Conservation (phyloP, 2,329 filamentous ascomycete genomes). For the Lasiodiplodia sp. region DNA sequence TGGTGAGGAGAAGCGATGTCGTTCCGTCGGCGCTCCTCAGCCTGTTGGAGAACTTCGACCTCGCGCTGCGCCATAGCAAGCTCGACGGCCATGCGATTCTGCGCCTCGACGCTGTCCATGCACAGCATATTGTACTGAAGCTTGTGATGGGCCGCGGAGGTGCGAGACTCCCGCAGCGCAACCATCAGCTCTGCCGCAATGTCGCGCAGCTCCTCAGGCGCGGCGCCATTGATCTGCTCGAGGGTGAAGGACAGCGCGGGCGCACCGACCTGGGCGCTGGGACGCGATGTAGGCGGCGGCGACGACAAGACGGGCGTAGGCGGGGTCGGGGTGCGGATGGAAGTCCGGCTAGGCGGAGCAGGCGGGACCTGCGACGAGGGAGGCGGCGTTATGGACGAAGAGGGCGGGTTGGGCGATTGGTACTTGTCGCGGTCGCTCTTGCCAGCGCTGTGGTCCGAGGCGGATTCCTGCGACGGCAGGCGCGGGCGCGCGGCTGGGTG, state of each 20-base stretch:
- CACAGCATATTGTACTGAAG: constrained; percentile 85
- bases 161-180: constrained; percentile 72
- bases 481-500: constrained; percentile 11
- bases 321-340: constrained; percentile 59
- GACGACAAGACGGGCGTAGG: constrained; percentile 57
- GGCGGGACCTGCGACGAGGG: constrained; percentile 65
- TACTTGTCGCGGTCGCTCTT: constrained; percentile 37
- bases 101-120: constrained; percentile 83
- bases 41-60: constrained; percentile 80
- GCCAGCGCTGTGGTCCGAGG: constrained; percentile 18
- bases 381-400: constrained; percentile 68
- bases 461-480: constrained; percentile 25
- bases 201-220: constrained; percentile 59
- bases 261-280: constrained; percentile 22
- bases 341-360: constrained; percentile 47
- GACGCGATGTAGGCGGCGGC: constrained; percentile 54
- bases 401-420: constrained; percentile 51
- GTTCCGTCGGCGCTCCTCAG: constrained; percentile 70
- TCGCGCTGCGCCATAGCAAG: constrained; percentile 90
- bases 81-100: constrained; percentile 87
- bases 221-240: constrained; percentile 61
- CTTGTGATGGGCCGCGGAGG: constrained; percentile 88
- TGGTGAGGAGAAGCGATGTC: constrained; percentile 63
- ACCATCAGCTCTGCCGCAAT: constrained; percentile 62
- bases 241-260: constrained; percentile 53